phyloP scores from a whole-genome alignment of 495 filamentous ascomycete species.

The Cercophora newfieldiana region DNA sequence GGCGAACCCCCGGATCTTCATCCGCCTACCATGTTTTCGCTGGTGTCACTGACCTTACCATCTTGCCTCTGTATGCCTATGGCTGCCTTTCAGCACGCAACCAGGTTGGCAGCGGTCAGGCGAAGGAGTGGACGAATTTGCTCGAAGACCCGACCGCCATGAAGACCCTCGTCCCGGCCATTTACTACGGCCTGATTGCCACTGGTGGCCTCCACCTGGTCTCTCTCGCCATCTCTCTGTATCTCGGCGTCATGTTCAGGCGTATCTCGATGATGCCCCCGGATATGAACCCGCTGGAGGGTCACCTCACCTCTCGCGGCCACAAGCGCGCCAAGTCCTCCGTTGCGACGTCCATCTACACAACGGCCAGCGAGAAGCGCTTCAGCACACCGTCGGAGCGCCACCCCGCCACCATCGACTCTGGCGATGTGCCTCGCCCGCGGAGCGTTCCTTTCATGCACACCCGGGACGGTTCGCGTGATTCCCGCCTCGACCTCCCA shows the following conservation, averaged over 20 bases:
- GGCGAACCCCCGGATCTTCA: constrained; percentile 70
- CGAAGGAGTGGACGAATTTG: constrained; percentile 60
- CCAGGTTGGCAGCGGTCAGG: constrained; percentile 37
- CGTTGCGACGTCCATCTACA: constrained; percentile 45
- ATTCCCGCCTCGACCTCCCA: constrained; percentile 53
- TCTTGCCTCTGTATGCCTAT: constrained; percentile 78
- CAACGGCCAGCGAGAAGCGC: constrained; percentile 53
- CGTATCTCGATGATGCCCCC: constrained; percentile 78
- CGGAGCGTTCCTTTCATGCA: constrained; percentile 74
- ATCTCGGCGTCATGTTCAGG: constrained; percentile 72
- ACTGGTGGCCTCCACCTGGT: constrained; percentile 68
- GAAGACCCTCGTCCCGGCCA: constrained; percentile 56
- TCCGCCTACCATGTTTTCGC: constrained; percentile 86
- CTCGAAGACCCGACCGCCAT: constrained; percentile 51
- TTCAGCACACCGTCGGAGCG: constrained; percentile 48
- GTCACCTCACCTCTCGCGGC: constrained; percentile 73
- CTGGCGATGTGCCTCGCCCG: constrained; percentile 58
- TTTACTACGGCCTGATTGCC: constrained; percentile 62
- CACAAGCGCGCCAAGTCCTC: constrained; percentile 79
- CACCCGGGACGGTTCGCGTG: constrained; percentile 61
- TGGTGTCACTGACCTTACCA: constrained; percentile 64
- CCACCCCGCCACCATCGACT: constrained; percentile 38
- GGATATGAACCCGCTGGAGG: constrained; percentile 89
- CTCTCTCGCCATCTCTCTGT: constrained; percentile 68
- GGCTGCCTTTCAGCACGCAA: constrained; percentile 58